Base-by-base conservation (phyloP, 768 basidiomycete genomes). In the Calocera viscosa region DNA sequence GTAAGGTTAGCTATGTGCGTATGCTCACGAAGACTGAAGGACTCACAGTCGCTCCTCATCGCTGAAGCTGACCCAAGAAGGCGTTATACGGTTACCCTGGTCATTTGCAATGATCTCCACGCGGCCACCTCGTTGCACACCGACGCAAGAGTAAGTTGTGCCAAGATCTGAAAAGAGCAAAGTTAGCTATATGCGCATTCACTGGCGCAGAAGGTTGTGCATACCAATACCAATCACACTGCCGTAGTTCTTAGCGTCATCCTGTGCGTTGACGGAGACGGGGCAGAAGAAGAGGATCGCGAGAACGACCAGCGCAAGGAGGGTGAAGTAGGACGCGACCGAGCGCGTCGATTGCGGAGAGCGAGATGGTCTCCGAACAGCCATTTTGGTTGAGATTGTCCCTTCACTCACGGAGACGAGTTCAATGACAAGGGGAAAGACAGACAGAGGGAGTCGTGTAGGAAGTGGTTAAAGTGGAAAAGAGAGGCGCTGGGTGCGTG, bases 91-190 rank as follows among this genome's bases (percentile, higher is more conserved):
- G 77, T 90, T 86, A 76, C 89, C 89, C 74, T 90, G 89, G 78
- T 91, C 90, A 79, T 91, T 91, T 76, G 89, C 89, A 73, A 91
- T 90, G 70, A 90, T 91, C 79, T 92, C 90, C 66, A 93, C 90
- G 69, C 87, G 88, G 68, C 91, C 91, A 67, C 86, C 86, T 64
- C 86, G 87, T 76, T 89, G 87, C 30, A 94, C 88, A 81, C 90
- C 94, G 73, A 97, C 94, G 81, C 94, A 96, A 70, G 94, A 96
- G 80, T 82, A 90, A 83, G 90, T 92, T 70, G 93, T 96, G 80
- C 93, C 93, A 80, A 95, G 80, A 82, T 95, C 92, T 89, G 74
- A 64, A 71, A 35, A 47, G 66, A 1, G 66, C n/a, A 17, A 17
- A 49, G 1, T 26, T 64, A 70, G 68, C 22, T 30, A n/a, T 77